Conservation (phyloP, 1,284 basidiomycete genomes). For the Austroboletus niveus region DNA sequence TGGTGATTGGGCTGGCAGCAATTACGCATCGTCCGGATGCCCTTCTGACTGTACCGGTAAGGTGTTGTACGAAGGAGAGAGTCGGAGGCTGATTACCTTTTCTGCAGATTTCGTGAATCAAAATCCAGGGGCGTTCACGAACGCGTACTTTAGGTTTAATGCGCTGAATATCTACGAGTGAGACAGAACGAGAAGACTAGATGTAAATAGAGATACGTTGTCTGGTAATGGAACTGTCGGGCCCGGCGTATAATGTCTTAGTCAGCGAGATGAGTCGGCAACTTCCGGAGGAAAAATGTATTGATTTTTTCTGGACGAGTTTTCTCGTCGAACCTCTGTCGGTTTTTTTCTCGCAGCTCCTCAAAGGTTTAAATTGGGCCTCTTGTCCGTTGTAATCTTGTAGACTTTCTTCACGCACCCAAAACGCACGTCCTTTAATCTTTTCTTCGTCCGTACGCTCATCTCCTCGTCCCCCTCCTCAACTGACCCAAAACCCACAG, state of each 20-base stretch:
- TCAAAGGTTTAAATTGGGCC: constrained; percentile 29
- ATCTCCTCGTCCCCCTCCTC: background rate
- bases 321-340: constrained; percentile 17
- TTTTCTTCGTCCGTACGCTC: constrained; percentile 28
- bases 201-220: too few species aligned
- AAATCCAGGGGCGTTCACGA: constrained; percentile 12
- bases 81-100: background rate
- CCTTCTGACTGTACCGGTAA: constrained; percentile 35
- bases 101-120: constrained; percentile 7
- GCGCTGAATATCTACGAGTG: constrained; percentile 17
- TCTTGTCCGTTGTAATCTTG: constrained; percentile 34
- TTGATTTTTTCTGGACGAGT: constrained; percentile 10
- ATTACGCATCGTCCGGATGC: constrained; percentile 31
- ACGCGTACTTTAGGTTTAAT: constrained; percentile 23
- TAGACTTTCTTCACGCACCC: constrained; percentile 38
- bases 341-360: constrained; percentile 18
- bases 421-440: constrained; percentile 33
- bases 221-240: too few species aligned
- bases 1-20: constrained; percentile 40
- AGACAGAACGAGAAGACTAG: background rate
- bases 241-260: constrained; percentile 19
- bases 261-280: constrained; percentile 29
- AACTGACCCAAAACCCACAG: constrained; percentile 14
- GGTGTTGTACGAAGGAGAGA: background rate
- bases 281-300: constrained; percentile 31